Percentiles rank a stretch among this genome's conserved stretches.
Evolutionary conservation across 495 filamentous ascomycete species (phyloP).

Genomic region (Elaphomyces granulatus): DNA sequence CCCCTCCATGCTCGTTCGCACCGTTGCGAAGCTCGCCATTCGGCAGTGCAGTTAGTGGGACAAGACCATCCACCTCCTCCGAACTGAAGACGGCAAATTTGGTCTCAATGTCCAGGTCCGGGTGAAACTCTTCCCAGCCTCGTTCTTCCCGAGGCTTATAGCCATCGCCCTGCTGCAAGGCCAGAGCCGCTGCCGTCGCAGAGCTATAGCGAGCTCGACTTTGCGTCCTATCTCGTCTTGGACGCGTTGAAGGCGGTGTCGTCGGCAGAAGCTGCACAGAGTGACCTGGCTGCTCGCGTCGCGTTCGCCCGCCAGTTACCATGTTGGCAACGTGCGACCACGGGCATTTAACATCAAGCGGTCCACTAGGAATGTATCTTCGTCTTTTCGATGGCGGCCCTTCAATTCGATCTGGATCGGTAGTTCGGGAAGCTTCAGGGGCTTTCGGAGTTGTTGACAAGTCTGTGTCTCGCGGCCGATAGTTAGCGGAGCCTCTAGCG

Average conservation of each 20-base stretch:
- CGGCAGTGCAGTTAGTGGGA: constrained; percentile 24
- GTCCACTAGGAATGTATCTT: constrained; percentile 62
- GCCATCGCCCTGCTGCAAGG: constrained; percentile 76
- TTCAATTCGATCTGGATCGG: constrained; percentile 23
- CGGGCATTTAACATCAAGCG: constrained; percentile 46
- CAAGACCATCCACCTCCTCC: constrained; percentile 63
- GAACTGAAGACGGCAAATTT: constrained; percentile 63
- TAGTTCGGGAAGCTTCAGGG: constrained; percentile 13
- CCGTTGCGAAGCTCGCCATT: constrained; percentile 18
- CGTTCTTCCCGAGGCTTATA: constrained; percentile 96
- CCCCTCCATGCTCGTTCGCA: constrained; percentile 4
- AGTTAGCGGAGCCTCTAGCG: no score
- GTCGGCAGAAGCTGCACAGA: constrained; percentile 22
- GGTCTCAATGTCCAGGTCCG: constrained; percentile 75
- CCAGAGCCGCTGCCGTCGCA: constrained; percentile 70
- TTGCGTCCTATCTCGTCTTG: constrained; percentile 36
- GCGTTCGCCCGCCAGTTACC: constrained; percentile 11
- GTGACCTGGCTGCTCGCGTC: constrained; percentile 2
- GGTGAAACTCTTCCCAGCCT: constrained; percentile 95
- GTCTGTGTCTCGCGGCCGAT: no score
- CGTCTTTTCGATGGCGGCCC: constrained; percentile 38
- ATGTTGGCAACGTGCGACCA: constrained; percentile 16
- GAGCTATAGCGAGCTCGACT: constrained; percentile 50
- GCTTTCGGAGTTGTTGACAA: background rate
- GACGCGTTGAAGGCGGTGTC: constrained; percentile 34